Conservation (phyloP, 352 stramenopile genomes). For the Phytophthora citricola region DNA sequence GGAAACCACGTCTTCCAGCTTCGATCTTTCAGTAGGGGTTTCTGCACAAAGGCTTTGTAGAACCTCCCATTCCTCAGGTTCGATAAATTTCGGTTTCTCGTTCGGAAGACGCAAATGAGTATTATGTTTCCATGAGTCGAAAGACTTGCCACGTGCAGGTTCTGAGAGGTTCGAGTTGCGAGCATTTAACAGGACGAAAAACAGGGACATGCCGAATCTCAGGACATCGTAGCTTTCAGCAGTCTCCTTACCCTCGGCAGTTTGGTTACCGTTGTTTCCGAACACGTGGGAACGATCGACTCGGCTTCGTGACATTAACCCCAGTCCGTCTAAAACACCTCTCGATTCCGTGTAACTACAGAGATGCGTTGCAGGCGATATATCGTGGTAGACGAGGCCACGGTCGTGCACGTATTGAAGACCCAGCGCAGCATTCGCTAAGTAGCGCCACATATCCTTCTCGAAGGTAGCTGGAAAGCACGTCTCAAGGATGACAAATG, state of each 20-base stretch:
- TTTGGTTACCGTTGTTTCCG: slow-evolving; percentile 7
- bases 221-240: slow-evolving; percentile 27
- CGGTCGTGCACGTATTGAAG: slow-evolving; percentile 46
- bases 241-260: slow-evolving; percentile 9
- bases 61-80: slow-evolving; percentile 30
- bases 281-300: slow-evolving; percentile 25
- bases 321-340: slow-evolving; percentile 33
- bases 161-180: slow-evolving; percentile 30
- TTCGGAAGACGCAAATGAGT: slow-evolving; percentile 22
- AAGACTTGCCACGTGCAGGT: slow-evolving; percentile 22
- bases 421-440: slow-evolving; percentile 34
- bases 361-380: slow-evolving; percentile 21
- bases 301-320: slow-evolving; percentile 22
- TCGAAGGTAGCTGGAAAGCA: slow-evolving; percentile 34
- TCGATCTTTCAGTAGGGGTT: slow-evolving; percentile 17
- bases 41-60: slow-evolving; percentile 23
- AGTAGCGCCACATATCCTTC: slow-evolving; percentile 36
- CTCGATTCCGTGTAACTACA: slow-evolving; percentile 32
- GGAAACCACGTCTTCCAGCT: slow-evolving; percentile 26
- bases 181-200: slow-evolving; percentile 27
- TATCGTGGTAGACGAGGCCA: slow-evolving; percentile 35
- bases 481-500: slow-evolving; percentile 41
- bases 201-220: slow-evolving; percentile 30
- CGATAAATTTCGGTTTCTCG: slow-evolving; percentile 24
- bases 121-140: slow-evolving; percentile 35